Evolutionary conservation across 129 eudicot species (phyloP), one percentile per base, ranked within the genome.

Genomic region (Flaveria bidentis): DNA sequence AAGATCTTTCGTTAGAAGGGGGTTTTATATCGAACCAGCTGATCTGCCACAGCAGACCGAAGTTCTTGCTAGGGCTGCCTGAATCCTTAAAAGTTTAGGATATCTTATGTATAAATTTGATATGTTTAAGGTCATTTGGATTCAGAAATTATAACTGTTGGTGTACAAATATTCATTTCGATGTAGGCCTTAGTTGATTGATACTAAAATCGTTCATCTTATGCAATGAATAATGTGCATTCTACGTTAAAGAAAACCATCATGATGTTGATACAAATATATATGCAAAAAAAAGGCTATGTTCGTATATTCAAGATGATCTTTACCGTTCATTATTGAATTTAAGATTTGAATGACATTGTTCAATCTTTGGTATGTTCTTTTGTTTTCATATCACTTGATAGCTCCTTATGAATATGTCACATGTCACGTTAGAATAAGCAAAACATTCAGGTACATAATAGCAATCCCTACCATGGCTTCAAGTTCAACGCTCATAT

Each of bases 21-120:
- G 88, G 26, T 86, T 93, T 60, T 80, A 71, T 68, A 82, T 93
- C 44, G 84, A 88, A 42, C 92, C 91, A n/a, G 81, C 85, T 68
- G 89, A 92, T 55, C 33, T 83, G 69, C 79, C 84, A 72, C 89
- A 49, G 74, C 79, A 71, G 39, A 77, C 80, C 22, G 75, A 84
- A 60, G 84, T 79, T 77, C 87, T 82, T 72, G 98, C 98, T 7
- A 84, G 92, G 68, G 98, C 98, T 66, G 98, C 98, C 69, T 90
- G 81, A 86, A 78, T 60, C 75, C 80, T 49, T 76, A 33, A 76
- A 76, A 8, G 41, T 76, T 76, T 15, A 50, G 65, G 18, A 39
- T 13, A 64, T 49, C 5, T 45, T 53, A 17, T 76, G 63, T 57
- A 69, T 57, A 30, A 10, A 75, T 75, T 47, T 75, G 51, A 63